Percentiles rank a stretch among this genome's conserved stretches.
These are phyloP conservation scores for Tilletia horrida DNA, from an alignment of 1,284 basidiomycete genomes.

Conservation along the genomic window DNA sequence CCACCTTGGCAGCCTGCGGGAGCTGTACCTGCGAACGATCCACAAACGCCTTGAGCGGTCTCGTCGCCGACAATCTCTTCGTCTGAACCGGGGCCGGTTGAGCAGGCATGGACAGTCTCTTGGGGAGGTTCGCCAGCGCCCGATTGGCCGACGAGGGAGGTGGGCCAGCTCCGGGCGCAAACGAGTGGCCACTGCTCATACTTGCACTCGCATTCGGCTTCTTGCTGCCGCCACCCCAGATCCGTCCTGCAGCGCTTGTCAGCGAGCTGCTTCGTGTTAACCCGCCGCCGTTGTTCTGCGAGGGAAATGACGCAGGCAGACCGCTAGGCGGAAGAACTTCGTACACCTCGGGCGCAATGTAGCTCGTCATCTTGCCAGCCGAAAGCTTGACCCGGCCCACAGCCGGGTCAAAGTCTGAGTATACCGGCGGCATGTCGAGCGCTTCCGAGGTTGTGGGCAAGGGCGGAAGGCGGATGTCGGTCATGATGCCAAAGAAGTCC, in stretches of 20 bases:
- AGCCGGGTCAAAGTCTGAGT: conserved; percentile 23
- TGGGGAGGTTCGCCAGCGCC: background rate
- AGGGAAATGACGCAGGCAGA: background rate
- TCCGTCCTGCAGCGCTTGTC: background rate
- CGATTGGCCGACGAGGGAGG: background rate
- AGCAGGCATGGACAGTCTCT: conserved; percentile 2
- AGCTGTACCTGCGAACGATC: background rate
- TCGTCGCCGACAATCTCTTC: conserved; percentile 7
- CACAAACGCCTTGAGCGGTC: conserved; percentile 16
- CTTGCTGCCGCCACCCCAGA: too few species aligned
- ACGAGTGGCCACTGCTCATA: too few species aligned
- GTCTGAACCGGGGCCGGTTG: background rate
- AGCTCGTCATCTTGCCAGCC: conserved; percentile 5
- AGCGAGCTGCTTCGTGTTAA: conserved; percentile 3
- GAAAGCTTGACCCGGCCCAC: background rate
- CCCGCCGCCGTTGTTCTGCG: conserved; percentile 11
- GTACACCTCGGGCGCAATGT: conserved; percentile 2
- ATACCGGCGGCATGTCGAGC: conserved; percentile 44
- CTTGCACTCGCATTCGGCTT: too few species aligned
- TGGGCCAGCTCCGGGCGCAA: background rate
- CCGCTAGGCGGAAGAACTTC: conserved; percentile 10
- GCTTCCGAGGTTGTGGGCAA: conserved; percentile 34
- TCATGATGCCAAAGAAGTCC: conserved; percentile 47
- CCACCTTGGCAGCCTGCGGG: background rate
- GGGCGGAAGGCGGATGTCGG: conserved; percentile 27